Conservation (phyloP, 768 basidiomycete species). For the Auricularia sp. region DNA sequence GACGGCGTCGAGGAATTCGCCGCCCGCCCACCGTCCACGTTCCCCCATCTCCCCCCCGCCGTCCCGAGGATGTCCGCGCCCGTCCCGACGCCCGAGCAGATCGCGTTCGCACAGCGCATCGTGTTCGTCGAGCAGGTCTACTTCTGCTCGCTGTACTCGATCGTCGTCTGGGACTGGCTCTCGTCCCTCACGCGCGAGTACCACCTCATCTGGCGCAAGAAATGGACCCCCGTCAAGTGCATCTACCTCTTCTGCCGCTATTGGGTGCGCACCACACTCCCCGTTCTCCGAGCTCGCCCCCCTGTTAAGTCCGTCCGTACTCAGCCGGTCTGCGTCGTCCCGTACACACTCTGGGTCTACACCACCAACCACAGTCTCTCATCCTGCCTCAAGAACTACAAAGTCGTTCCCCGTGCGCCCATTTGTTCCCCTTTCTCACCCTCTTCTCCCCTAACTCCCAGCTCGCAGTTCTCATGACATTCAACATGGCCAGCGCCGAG, state of each 20-base stretch:
- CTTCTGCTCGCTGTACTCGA: conserved; percentile 79
- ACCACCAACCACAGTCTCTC: conserved; percentile 55
- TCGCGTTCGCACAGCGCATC: not conserved
- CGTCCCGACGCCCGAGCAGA: not conserved
- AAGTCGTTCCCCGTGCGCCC: conserved; percentile 8
- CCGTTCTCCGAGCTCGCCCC: conserved; percentile 16
- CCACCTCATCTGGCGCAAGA: conserved; percentile 44
- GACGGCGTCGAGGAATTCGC: no score
- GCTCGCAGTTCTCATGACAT: conserved; percentile 68
- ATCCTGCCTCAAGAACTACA: conserved; percentile 61
- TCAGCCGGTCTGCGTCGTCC: conserved; percentile 78
- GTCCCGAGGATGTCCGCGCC: not conserved
- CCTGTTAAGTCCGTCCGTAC: conserved; percentile 30
- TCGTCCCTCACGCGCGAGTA: conserved; percentile 69
- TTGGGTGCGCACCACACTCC: conserved; percentile 19
- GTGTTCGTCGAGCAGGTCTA: conserved; percentile 47
- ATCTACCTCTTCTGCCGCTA: conserved; percentile 72
- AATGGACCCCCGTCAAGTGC: conserved; percentile 77
- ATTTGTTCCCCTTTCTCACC: not conserved
- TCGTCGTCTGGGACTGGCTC: conserved; percentile 80
- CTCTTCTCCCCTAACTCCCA: conserved; percentile 37
- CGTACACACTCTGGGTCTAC: conserved; percentile 69
- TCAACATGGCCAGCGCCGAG: conserved; percentile 80
- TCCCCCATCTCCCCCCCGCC: not conserved
- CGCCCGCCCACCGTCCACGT: not conserved